Conservation (phyloP, 2,329 filamentous ascomycete species). For the Trichocomaceae sp. region DNA sequence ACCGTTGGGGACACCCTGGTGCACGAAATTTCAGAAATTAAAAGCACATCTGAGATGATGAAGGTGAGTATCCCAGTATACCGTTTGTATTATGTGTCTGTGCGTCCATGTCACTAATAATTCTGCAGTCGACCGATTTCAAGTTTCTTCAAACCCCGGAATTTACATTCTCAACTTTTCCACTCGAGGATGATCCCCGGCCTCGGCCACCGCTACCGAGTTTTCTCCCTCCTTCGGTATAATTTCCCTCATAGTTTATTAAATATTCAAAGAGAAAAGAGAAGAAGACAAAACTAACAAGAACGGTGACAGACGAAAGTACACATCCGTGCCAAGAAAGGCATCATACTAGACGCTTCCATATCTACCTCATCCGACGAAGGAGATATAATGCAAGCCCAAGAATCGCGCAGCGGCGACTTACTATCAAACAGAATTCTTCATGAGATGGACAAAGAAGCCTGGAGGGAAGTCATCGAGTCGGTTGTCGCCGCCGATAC, state of each 20-base stretch:
- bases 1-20: conserved; percentile 48
- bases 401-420: conserved; percentile 28
- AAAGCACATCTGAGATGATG: conserved; percentile 52
- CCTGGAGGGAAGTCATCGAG: conserved; percentile 19
- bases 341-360: conserved; percentile 34
- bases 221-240: conserved; percentile 43
- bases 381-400: conserved; percentile 21
- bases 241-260: conserved; percentile 14
- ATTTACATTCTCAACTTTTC: conserved; percentile 63
- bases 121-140: conserved; percentile 50
- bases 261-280: too few relatives aligned
- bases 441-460: conserved; percentile 40
- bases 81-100: background rate
- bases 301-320: conserved; percentile 29
- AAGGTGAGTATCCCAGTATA: conserved; percentile 38
- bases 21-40: conserved; percentile 47
- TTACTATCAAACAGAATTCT: conserved; percentile 37
- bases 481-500: background rate
- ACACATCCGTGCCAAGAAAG: conserved; percentile 37
- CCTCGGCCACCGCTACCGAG: conserved; percentile 47
- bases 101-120: background rate
- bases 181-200: conserved; percentile 54
- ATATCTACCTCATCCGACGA: conserved; percentile 33
- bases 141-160: conserved; percentile 79
- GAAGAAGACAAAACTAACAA: background rate